phyloP scores from a whole-genome alignment of 257 asterid species.

The Leonotis leonurus region DNA sequence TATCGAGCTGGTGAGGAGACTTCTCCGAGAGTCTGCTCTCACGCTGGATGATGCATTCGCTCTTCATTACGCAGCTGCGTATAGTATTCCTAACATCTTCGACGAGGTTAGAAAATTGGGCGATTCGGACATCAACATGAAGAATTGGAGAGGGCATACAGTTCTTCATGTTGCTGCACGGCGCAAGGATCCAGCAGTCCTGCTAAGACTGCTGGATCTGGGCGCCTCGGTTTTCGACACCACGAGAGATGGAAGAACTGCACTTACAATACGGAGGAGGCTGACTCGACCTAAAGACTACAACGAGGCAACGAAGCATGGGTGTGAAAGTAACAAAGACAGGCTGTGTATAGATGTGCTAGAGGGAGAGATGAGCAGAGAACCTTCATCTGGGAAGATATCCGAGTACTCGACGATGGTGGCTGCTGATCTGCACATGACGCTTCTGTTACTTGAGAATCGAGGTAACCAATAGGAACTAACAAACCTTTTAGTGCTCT shows the following conservation, averaged over 20 bases:
- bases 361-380: conserved; percentile 52
- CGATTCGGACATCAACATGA: conserved; percentile 43
- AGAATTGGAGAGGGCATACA: conserved; percentile 46
- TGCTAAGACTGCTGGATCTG: conserved; percentile 36
- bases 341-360: conserved; percentile 56
- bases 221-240: too few relatives aligned
- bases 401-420: conserved; percentile 35
- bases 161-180: too few relatives aligned
- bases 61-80: conserved; percentile 69
- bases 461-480: conserved; percentile 45
- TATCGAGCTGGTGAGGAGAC: conserved; percentile 43
- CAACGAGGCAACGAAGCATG: conserved; percentile 33
- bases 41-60: conserved; percentile 51
- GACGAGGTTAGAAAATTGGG: conserved; percentile 44
- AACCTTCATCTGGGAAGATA: conserved; percentile 44
- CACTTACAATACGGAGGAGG: conserved; percentile 47
- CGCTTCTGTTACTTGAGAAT: conserved; percentile 57
- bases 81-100: conserved; percentile 53
- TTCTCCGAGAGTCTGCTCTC: conserved; percentile 49
- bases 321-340: conserved; percentile 51
- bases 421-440: conserved; percentile 59
- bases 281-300: conserved; percentile 62
- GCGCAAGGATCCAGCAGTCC: conserved; percentile 49
- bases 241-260: conserved; percentile 45
- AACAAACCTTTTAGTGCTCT: neutral